These are phyloP conservation scores for Coniochaeta sp. DNA, from an alignment of 2,329 filamentous ascomycete species.

Conservation along the genomic window DNA sequence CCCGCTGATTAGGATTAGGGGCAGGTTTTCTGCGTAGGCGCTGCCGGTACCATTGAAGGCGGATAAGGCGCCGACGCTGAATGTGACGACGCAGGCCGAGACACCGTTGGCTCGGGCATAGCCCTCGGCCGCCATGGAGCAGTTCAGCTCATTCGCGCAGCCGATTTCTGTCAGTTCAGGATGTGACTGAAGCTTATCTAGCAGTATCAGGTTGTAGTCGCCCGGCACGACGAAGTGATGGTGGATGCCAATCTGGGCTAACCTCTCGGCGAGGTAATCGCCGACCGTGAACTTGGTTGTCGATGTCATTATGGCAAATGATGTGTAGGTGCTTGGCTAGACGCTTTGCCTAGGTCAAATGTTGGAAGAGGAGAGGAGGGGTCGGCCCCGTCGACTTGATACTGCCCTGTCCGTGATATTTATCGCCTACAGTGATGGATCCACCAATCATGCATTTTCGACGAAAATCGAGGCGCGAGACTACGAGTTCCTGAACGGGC, in stretches of 20 bases:
- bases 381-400: no score
- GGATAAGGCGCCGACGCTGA: conserved; percentile 17
- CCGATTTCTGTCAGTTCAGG: conserved; percentile 17
- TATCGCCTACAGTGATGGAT: background rate
- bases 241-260: conserved; percentile 16
- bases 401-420: background rate
- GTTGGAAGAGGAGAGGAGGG: background rate
- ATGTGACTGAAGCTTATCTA: conserved; percentile 19
- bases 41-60: conserved; percentile 19
- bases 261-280: conserved; percentile 19
- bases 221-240: conserved; percentile 20
- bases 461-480: background rate
- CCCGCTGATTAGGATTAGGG: conserved; percentile 17
- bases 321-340: background rate
- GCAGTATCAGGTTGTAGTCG: conserved; percentile 22
- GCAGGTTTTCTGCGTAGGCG: conserved; percentile 20
- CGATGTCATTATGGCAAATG: background rate
- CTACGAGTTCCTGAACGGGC: background rate
- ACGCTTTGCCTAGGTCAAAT: background rate
- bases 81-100: conserved; percentile 19
- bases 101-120: conserved; percentile 20
- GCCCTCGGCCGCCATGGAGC: conserved; percentile 20
- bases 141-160: conserved; percentile 22
- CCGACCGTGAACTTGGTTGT: conserved; percentile 13
- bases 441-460: background rate